These are phyloP conservation scores for Fusarium graminum DNA, from an alignment of 2,329 filamentous ascomycete species.

Conservation along the genomic window DNA sequence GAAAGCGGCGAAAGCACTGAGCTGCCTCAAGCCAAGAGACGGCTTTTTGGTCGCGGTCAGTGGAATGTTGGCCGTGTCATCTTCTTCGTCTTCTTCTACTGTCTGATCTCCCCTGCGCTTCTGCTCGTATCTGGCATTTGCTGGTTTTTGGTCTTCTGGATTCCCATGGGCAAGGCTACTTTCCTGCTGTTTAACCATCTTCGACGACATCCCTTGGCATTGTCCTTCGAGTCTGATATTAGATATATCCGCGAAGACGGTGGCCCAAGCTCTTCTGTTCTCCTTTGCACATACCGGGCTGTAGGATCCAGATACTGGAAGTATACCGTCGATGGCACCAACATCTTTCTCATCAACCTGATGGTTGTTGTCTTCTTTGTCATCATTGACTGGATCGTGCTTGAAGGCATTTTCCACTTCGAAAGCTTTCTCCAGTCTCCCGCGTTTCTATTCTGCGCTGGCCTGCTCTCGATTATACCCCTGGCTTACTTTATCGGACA, in stretches of 20 bases:
- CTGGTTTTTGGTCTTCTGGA: conserved; percentile 97
- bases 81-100: conserved; percentile 97
- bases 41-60: conserved; percentile 92
- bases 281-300: conserved; percentile 96
- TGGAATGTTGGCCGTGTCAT: conserved; percentile 96
- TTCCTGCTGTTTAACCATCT: conserved; percentile 91
- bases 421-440: conserved; percentile 82
- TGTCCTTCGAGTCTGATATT: conserved; percentile 92
- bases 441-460: conserved; percentile 86
- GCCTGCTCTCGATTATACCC: conserved; percentile 92
- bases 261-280: conserved; percentile 83
- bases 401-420: conserved; percentile 76
- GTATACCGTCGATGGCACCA: conserved; percentile 97
- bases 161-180: conserved; percentile 97
- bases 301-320: conserved; percentile 98
- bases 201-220: conserved; percentile 88
- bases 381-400: conserved; percentile 90
- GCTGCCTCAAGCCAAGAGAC: conserved; percentile 72
- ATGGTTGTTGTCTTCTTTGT: conserved; percentile 94
- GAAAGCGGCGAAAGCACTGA: conserved; percentile 66
- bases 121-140: conserved; percentile 89
- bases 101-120: conserved; percentile 86
- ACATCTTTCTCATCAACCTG: conserved; percentile 98
- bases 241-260: conserved; percentile 78
- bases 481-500: conserved; percentile 98